These are phyloP conservation scores for Piedraia hortae DNA, from an alignment of 2,329 filamentous ascomycete species.

Conservation along the genomic window DNA sequence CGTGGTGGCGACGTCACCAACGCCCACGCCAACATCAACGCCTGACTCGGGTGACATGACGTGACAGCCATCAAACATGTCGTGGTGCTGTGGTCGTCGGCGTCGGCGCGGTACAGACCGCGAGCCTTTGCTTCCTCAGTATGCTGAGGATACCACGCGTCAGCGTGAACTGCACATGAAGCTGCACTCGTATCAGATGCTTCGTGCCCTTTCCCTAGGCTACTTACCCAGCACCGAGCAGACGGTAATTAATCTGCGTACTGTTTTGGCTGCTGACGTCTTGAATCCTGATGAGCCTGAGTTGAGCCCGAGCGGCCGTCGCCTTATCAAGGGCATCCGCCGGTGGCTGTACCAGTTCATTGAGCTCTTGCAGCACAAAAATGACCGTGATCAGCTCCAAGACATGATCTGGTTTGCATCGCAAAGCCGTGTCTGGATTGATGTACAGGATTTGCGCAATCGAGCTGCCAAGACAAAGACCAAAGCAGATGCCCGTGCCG, in stretches of 20 bases:
- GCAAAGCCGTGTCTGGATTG: conserved; percentile 42
- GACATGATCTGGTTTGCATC: conserved; percentile 70
- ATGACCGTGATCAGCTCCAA: conserved; percentile 59
- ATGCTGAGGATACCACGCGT: conserved; percentile 52
- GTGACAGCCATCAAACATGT: too few relatives aligned
- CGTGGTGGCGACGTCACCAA: too few relatives aligned
- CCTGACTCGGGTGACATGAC: too few relatives aligned
- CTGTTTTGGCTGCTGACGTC: conserved; percentile 47
- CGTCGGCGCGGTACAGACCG: too few relatives aligned
- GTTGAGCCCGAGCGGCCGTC: conserved; percentile 49
- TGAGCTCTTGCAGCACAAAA: conserved; percentile 59
- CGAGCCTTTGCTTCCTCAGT: conserved; percentile 55
- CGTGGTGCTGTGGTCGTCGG: too few relatives aligned
- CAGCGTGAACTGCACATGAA: conserved; percentile 64
- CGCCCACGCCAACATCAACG: too few relatives aligned
- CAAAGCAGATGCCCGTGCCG: conserved; percentile 43
- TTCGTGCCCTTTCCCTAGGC: conserved; percentile 51
- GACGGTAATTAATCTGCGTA: conserved; percentile 48
- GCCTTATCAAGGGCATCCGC: conserved; percentile 42
- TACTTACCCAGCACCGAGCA: conserved; percentile 88
- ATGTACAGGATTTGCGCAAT: conserved; percentile 33
- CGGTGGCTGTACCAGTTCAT: conserved; percentile 57
- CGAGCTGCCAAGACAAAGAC: conserved; percentile 34
- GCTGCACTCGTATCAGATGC: conserved; percentile 79
- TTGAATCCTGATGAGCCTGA: conserved; percentile 49